Evolutionary conservation across 1,139 yeast genomes (phyloP), one percentile per base, ranked within the genome.

Genomic region (Zygoascus sp.): DNA sequence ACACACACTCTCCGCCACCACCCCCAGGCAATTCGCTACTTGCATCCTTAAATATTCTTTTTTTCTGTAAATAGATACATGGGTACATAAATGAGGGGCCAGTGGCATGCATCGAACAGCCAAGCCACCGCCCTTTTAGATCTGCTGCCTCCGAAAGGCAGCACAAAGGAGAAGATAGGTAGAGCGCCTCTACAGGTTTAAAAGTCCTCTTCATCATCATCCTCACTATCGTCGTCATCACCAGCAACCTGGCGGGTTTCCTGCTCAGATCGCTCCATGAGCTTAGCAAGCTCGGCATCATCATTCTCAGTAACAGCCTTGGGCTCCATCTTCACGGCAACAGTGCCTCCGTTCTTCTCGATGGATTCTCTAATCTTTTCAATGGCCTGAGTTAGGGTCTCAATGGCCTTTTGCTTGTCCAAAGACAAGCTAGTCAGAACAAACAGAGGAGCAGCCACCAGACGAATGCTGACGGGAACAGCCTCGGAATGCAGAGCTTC

Each of bases 281-380:
- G 60, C 55, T 96, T 96, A 70, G 89, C 96, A 64, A 92, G 80
- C 72, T 90, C 97, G 52, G 97, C 97, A 68, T 92, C 99, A 68
- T 92, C 99, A 53, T 92, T 86, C 52, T 96, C 97, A 52, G 97
- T 88, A 57, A 92, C 97, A 42, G 97, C 97, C 80, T 90, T 90
- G 63, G 98, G 97, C 60, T 95, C 92, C 97, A 92, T 90, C 53
- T 95, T 89, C 55, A 92, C 84, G 59, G 86, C 88, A 67, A 96
- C 83, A 51, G 80, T 79, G 63, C 99, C 99, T 50, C 89, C 96
- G 47, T 80, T 77, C 27, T 75, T 71, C 55, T 77, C 78, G 62
- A 94, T 89, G 46, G 81, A 75, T 58, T 77, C 77, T 54, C 78
- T 75, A 56, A 92, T 85, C 59, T 76, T 80, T 57, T 78, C 84